Base-by-base conservation (phyloP, 1,284 basidiomycete species). In the Ustilago nuda region DNA sequence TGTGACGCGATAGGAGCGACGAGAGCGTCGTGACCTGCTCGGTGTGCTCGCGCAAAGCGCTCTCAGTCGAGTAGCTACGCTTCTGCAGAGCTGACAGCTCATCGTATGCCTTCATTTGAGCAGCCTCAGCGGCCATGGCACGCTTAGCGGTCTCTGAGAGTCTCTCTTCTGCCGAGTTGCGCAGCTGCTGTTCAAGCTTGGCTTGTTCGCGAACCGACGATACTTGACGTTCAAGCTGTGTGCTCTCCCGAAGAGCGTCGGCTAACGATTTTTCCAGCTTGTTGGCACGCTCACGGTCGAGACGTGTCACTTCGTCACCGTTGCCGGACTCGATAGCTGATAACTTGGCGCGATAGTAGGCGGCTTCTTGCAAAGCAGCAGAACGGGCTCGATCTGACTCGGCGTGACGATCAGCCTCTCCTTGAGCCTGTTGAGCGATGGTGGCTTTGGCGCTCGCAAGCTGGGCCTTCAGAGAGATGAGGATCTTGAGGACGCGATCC, bases 271-370 rank as follows among this genome's bases (percentile, higher is more conserved):
- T 89, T 86, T 99, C 97, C 36, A 99, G 89, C 54, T 94, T 92
- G 15, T 88, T 84, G 27, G 92, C 88, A 50, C 94, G 92, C 62
- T 95, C 92, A 8, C 91, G 90, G 77, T 98, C 95, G 9, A 97
- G 84, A 35, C 92, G 90, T 15, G 73, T 62, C 35, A 89, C 88
- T 48, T 97, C 94, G 7, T 87, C 86, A 7, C 90, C 88, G 19
- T 91, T 90, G 58, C 90, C 89, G 1, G 90, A 88, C 85, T 99
- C 97, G 66, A 94, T 87, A 0, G 96, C 94, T 4, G 91, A 89
- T 12, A 97, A 88, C 87, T 98, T 98, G 55, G 95, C 94, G 54
- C 96, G 94, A 86, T 95, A 98, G 87, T 93, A 99, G 1, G 95
- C 94, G 2, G 96, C 93, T 86, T 99, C 97, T 86, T 99, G 94